Percentiles rank a stretch among this genome's conserved stretches.
Conservation (phyloP, 768 basidiomycete species). For the Calocybe cyanea region DNA sequence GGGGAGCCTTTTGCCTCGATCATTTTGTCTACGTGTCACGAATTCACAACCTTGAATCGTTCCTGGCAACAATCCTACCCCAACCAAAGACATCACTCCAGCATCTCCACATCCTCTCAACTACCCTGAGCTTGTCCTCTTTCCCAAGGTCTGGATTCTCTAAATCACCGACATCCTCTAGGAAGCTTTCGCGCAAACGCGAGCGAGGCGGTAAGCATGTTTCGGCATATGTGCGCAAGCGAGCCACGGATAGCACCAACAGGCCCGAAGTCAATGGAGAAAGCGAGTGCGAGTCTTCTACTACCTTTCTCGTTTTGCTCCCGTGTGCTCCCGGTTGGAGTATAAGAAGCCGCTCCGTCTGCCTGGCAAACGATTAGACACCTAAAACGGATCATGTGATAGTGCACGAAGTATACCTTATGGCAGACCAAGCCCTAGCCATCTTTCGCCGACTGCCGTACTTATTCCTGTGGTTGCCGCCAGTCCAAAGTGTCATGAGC, state of each 20-base stretch:
- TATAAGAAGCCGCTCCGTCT: constrained; percentile 67
- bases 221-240: constrained; percentile 63
- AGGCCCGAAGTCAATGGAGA: constrained; percentile 66
- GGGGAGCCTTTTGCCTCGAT: no score
- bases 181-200: constrained; percentile 68
- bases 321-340: constrained; percentile 32
- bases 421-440: constrained; percentile 60
- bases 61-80: constrained; percentile 28
- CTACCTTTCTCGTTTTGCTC: constrained; percentile 1
- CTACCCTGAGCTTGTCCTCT: constrained; percentile 69
- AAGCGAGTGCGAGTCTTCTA: constrained; percentile 12
- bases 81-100: constrained; percentile 75
- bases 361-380: constrained; percentile 28
- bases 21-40: no score
- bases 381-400: not conserved
- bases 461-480: constrained; percentile 42
- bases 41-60: constrained; percentile 5
- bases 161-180: constrained; percentile 81
- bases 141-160: constrained; percentile 69
- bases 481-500: constrained; percentile 44
- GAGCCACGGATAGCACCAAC: constrained; percentile 65
- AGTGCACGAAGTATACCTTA: constrained; percentile 50
- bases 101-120: constrained; percentile 86
- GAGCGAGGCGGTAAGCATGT: constrained; percentile 52
- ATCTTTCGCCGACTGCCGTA: constrained; percentile 58